Evolutionary conservation across 306 rosid genomes (phyloP), one percentile per base, ranked within the genome.

Genomic region (Comarum palustre): DNA sequence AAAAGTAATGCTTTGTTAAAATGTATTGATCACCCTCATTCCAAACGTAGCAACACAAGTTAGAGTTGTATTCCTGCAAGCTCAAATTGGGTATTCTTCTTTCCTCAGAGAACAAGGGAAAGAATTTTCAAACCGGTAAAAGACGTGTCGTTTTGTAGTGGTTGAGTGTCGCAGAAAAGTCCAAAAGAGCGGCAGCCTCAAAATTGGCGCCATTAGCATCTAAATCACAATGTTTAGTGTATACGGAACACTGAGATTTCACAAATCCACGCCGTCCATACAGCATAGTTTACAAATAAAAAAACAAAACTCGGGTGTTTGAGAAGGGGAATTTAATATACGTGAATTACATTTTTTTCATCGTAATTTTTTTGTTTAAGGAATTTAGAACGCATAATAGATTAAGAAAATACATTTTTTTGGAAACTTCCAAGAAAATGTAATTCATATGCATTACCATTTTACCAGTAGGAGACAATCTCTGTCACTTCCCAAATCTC

Each of bases 401-500:
- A n/a, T n/a, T n/a, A n/a, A n/a, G n/a, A n/a, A n/a, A n/a, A n/a
- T n/a, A n/a, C n/a, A n/a, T n/a, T n/a, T n/a, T n/a, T n/a, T n/a
- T n/a, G n/a, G n/a, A n/a, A n/a, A n/a, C n/a, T n/a, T n/a, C n/a
- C n/a, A n/a, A n/a, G n/a, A n/a, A n/a, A n/a, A n/a, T n/a, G n/a
- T n/a, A n/a, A n/a, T n/a, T n/a, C n/a, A n/a, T n/a, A n/a, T n/a
- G n/a, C n/a, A n/a, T n/a, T n/a, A n/a, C n/a, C n/a, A 29, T 29
- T 29, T 29, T 29, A 29, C 31, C 31, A 29, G 42, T 19, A 32
- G 79, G 75, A 71, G 89, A 86, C 96, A 87, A 73, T 77, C 85
- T 77, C 87, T 81, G 92, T 82, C 89, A 60, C 83, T 78, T 69
- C 81, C 54, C 95, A 61, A 73, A 90, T 91, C 93, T 85, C 96